Evolutionary conservation across 169 alveolate species (phyloP).

Genomic region (Plasmodium berghei): DNA sequence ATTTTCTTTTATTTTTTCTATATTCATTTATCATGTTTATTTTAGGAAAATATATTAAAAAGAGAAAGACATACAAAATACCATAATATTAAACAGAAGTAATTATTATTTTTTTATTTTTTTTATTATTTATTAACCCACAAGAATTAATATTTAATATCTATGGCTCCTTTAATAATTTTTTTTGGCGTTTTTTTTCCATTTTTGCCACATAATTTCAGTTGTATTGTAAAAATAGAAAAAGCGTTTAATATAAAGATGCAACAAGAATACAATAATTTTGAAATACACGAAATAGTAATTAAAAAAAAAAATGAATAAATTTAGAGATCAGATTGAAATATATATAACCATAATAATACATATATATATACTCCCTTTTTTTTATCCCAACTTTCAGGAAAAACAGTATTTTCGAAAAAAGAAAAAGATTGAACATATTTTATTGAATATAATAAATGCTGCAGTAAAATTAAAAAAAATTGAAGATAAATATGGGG

Average conservation of each 20-base stretch:
- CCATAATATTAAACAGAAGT: constrained; percentile 35
- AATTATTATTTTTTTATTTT: background rate
- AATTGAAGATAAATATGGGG: constrained; percentile 24
- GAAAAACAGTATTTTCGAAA: constrained; percentile 19
- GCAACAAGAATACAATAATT: constrained; percentile 25
- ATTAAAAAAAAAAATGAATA: background rate
- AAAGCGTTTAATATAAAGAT: constrained; percentile 16
- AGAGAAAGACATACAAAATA: constrained; percentile 23
- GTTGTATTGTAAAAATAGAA: constrained; percentile 10
- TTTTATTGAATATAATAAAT: constrained; percentile 26
- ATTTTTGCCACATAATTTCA: background rate
- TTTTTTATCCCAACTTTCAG: constrained; percentile 9
- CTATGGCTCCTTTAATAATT: background rate
- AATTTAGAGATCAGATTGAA: background rate
- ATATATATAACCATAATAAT: background rate
- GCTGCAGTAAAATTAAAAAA: constrained; percentile 26
- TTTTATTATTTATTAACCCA: background rate
- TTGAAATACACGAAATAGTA: constrained; percentile 28
- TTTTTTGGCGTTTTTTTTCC: background rate
- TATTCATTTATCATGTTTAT: background rate
- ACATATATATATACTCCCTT: background rate
- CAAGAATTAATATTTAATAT: too few species aligned
- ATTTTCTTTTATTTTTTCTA: constrained; percentile 6
- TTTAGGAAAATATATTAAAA: constrained; percentile 36
- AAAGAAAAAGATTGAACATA: constrained; percentile 23